Evolutionary conservation across 1,139 yeast species (phyloP).

Genomic region (Meyerozyma guilliermondii): DNA sequence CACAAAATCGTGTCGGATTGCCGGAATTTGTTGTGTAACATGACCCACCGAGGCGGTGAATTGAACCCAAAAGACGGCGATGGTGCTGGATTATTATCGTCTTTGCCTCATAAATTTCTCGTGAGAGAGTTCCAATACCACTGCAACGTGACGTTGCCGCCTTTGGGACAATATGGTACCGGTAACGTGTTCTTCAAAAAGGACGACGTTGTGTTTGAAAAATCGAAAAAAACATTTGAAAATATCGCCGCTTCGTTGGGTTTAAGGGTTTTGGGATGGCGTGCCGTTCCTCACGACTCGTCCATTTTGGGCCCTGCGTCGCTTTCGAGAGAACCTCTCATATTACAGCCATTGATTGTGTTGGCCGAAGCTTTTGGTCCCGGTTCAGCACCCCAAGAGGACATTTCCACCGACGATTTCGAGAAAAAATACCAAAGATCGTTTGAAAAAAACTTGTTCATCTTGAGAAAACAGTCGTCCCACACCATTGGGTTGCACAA

Average conservation of each 20-base stretch:
- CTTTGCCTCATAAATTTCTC: conserved; percentile 87
- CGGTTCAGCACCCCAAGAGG: conserved; percentile 20
- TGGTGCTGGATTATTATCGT: conserved; percentile 95
- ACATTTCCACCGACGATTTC: conserved; percentile 49
- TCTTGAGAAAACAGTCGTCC: conserved; percentile 83
- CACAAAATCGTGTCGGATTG: conserved; percentile 96
- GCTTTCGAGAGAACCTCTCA: conserved; percentile 84
- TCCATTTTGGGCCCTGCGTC: conserved; percentile 94
- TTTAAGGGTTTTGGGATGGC: conserved; percentile 86
- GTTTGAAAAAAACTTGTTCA: conserved; percentile 80
- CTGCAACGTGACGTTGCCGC: conserved; percentile 58
- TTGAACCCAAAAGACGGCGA: conserved; percentile 97
- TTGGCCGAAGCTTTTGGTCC: conserved; percentile 51
- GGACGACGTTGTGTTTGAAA: conserved; percentile 60
- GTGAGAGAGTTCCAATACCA: conserved; percentile 73
- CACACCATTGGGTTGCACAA: conserved; percentile 90
- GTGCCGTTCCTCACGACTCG: conserved; percentile 93
- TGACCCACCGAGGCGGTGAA: conserved; percentile 99
- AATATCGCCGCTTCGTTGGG: conserved; percentile 72
- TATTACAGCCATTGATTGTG: conserved; percentile 85
- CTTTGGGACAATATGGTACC: conserved; percentile 84
- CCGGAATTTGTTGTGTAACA: conserved; percentile 79
- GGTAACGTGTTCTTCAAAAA: conserved; percentile 92
- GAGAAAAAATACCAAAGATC: conserved; percentile 52
- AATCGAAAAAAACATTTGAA: conserved; percentile 74